These are phyloP conservation scores for Austroboletus novae-zelandiae DNA, from an alignment of 1,284 basidiomycete genomes.

Conservation along the genomic window DNA sequence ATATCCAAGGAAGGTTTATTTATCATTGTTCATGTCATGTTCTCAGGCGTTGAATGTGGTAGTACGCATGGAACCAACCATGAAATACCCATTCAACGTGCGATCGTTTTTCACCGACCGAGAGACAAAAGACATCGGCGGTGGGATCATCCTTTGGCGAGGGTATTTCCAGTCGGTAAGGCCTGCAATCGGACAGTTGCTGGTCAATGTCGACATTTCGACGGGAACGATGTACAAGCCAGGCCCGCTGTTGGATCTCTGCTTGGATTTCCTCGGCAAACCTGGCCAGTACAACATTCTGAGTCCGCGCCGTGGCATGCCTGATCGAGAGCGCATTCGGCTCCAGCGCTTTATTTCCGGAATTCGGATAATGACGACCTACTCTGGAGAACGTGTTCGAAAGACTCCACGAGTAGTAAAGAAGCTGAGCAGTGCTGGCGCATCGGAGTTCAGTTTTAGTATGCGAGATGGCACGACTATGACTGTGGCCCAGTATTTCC, in stretches of 20 bases:
- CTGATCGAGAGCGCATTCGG: slow-evolving; percentile 56
- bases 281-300: slow-evolving; percentile 40
- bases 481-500: slow-evolving; percentile 64
- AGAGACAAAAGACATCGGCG: slow-evolving; percentile 64
- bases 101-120: slow-evolving; percentile 71
- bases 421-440: slow-evolving; percentile 49
- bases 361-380: slow-evolving; percentile 50
- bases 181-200: slow-evolving; percentile 61
- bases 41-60: slow-evolving; percentile 70
- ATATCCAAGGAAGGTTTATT: background rate
- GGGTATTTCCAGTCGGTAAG: slow-evolving; percentile 77
- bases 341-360: slow-evolving; percentile 62
- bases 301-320: slow-evolving; percentile 43
- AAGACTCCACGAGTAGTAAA: slow-evolving; percentile 52
- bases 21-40: background rate
- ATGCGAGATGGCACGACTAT: slow-evolving; percentile 50
- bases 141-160: slow-evolving; percentile 67
- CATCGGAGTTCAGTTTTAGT: slow-evolving; percentile 51
- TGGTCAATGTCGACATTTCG: slow-evolving; percentile 77
- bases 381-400: slow-evolving; percentile 35
- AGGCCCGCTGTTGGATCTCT: slow-evolving; percentile 48
- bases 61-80: slow-evolving; percentile 68
- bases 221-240: slow-evolving; percentile 74
- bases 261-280: slow-evolving; percentile 51
- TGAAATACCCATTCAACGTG: slow-evolving; percentile 71